Base-by-base conservation (phyloP, 2,329 filamentous ascomycete genomes). In the Pseudocercospora musae region DNA sequence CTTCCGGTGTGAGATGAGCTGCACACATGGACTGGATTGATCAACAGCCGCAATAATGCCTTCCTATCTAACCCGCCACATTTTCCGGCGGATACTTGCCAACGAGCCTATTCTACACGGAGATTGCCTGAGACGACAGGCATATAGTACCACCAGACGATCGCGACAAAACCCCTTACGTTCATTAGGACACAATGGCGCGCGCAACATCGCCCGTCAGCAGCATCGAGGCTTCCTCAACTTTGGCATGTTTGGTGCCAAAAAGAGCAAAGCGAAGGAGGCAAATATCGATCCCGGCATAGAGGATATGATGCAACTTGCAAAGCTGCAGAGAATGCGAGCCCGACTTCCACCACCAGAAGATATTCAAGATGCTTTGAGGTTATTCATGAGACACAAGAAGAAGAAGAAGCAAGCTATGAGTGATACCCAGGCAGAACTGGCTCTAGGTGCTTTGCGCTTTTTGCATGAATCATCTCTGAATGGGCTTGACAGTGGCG, bases 251-350 rank as follows among this genome's bases (percentile, higher is more conserved):
- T 75, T 90, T 65, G 86, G 87, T 69, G 78, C 85, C 3, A 82
- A 86, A 18, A 81, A 85, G 59, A 74, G 74, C 62, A 79, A 84
- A 60, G 76, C 87, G 48, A 88, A 86, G 73, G 81, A 85, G 21
- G 81, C 87, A 56, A 82, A 87, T 69, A 79, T 87, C 63, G 89
- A 87, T 70, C 89, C 86, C 0, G 92, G 92, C 58, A 85, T 92
- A 71, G 85, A 87, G 66, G 84, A 83, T 15, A 85, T 96, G 78
- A 84, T 90, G 70, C 84, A 90, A 62, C 84, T 91, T 74, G 80
- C 84, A 57, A 85, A 85, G 68, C 84, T 86, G 63, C 78, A 88
- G 68, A 81, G 84, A 57, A 83, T 90, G 60, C 82, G 84, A 57
- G 80, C 87, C 37, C 85, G 91, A 33, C 84, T 86, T 9, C 92